A percentile compares a stretch with the other conserved stretches of the same genome.
These are phyloP conservation scores for Coemansia sp. DNA, from an alignment of 192 early-diverging fungal genomes.

Conservation along the genomic window DNA sequence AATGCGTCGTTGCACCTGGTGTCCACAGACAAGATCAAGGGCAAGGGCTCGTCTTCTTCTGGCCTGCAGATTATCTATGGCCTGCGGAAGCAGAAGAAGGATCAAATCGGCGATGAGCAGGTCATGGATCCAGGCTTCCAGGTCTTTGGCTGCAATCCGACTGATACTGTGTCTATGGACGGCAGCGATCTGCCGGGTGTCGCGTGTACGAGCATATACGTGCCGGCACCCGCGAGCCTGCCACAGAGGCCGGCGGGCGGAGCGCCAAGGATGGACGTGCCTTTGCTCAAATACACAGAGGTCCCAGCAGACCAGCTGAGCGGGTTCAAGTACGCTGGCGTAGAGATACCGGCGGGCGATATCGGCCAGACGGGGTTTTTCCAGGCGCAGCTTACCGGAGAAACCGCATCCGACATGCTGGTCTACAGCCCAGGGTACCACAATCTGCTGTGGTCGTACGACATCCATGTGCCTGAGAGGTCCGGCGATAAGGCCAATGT, in stretches of 20 bases:
- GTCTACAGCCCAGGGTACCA: constrained; percentile 15
- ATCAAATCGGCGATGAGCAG: not conserved
- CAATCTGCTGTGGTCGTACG: constrained; percentile 13
- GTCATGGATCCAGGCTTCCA: not conserved
- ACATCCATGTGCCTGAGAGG: constrained; percentile 1
- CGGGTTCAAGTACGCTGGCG: constrained; percentile 23
- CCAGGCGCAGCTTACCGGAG: constrained; percentile 13
- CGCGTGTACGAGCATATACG: constrained; percentile 15
- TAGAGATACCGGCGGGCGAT: constrained; percentile 19
- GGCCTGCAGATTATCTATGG: constrained; percentile 32
- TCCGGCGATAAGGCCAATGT: constrained; percentile 2
- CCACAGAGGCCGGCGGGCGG: constrained; percentile 21
- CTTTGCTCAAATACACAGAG: constrained; percentile 27
- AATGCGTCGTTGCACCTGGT: constrained; percentile 28
- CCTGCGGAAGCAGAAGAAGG: not conserved
- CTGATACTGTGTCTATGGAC: too few relatives aligned
- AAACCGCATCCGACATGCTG: not conserved
- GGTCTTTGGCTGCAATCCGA: constrained; percentile 29
- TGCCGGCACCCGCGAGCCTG: constrained; percentile 19
- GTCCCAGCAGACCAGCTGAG: constrained; percentile 7
- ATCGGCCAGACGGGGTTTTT: constrained; percentile 18
- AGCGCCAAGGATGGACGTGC: constrained; percentile 16
- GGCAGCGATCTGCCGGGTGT: constrained; percentile 4
- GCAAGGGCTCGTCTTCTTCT: too few relatives aligned
- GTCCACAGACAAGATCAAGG: not conserved